These are phyloP conservation scores for Penicillium paradoxum DNA, from an alignment of 495 filamentous ascomycete species.

Conservation along the genomic window DNA sequence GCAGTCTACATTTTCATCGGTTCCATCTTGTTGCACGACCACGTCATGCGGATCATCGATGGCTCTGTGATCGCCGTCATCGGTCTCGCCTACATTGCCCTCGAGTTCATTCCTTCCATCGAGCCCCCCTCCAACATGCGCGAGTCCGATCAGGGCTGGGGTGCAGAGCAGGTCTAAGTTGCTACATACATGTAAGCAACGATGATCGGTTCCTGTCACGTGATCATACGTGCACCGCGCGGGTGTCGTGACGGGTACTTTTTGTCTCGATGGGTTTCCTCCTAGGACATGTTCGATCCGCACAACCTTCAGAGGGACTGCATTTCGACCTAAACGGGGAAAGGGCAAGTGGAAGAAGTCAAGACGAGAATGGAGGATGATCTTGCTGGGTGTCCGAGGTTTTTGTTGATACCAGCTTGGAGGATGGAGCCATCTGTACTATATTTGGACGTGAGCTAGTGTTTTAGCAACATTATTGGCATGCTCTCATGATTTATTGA, in stretches of 20 bases:
- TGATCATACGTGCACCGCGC: background rate
- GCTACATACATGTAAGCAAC: background rate
- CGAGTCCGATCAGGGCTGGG: slow-evolving; percentile 84
- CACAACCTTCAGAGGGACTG: background rate
- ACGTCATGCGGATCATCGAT: slow-evolving; percentile 54
- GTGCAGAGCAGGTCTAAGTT: slow-evolving; percentile 78
- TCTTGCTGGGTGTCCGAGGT: background rate
- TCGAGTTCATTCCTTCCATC: slow-evolving; percentile 94
- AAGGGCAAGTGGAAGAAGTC: background rate
- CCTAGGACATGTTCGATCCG: background rate
- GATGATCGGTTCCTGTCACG: slow-evolving; percentile 1
- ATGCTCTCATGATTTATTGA: slow-evolving; percentile 8
- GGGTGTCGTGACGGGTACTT: background rate
- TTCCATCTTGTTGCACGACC: slow-evolving; percentile 66
- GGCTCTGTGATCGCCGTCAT: slow-evolving; percentile 69
- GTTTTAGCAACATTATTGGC: background rate
- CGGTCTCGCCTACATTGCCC: slow-evolving; percentile 71
- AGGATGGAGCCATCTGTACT: slow-evolving; percentile 11
- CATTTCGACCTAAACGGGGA: background rate
- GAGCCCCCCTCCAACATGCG: slow-evolving; percentile 98
- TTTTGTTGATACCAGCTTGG: slow-evolving; percentile 1
- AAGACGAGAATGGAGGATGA: background rate
- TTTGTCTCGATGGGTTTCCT: background rate
- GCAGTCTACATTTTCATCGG: slow-evolving; percentile 96
- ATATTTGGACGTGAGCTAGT: slow-evolving; percentile 11